Conservation (phyloP, 1,139 yeast genomes). For the Lodderomyces orthopsilosis region DNA sequence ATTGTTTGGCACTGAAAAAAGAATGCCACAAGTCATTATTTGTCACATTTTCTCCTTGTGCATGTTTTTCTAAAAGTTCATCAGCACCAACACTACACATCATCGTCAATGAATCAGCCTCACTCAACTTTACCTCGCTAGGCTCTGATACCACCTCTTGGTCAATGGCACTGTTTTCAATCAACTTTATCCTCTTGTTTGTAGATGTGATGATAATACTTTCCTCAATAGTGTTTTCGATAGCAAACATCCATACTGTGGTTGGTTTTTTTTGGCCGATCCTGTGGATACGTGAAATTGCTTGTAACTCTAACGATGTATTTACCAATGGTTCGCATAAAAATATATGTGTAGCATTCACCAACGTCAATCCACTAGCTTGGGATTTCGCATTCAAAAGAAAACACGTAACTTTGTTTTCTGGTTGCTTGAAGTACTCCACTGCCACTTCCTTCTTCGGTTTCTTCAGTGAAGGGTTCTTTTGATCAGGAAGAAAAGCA, state of each 20-base stretch:
- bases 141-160: slow-evolving; percentile 2
- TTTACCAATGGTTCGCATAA: slow-evolving; percentile 91
- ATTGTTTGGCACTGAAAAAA: slow-evolving; percentile 39
- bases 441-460: slow-evolving; percentile 36
- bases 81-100: slow-evolving; percentile 41
- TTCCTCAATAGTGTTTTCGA: slow-evolving; percentile 86
- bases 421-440: slow-evolving; percentile 61
- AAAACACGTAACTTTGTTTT: slow-evolving; percentile 68
- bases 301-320: slow-evolving; percentile 83
- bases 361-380: slow-evolving; percentile 85
- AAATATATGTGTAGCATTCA: slow-evolving; percentile 88
- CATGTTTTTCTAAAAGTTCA: slow-evolving; percentile 12
- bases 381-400: slow-evolving; percentile 80
- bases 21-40: slow-evolving; percentile 61
- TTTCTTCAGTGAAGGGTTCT: slow-evolving; percentile 3
- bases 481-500: slow-evolving; percentile 29
- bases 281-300: slow-evolving; percentile 86
- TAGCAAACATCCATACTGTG: slow-evolving; percentile 88
- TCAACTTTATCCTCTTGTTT: slow-evolving; percentile 44
- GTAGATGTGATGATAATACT: slow-evolving; percentile 65
- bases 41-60: slow-evolving; percentile 56
- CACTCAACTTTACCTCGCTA: slow-evolving; percentile 22
- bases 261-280: slow-evolving; percentile 84
- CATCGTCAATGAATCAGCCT: slow-evolving; percentile 38
- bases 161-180: slow-evolving; percentile 15